Base-by-base conservation (phyloP, 148 eudicot genomes). In the Nepenthes mirabilis region DNA sequence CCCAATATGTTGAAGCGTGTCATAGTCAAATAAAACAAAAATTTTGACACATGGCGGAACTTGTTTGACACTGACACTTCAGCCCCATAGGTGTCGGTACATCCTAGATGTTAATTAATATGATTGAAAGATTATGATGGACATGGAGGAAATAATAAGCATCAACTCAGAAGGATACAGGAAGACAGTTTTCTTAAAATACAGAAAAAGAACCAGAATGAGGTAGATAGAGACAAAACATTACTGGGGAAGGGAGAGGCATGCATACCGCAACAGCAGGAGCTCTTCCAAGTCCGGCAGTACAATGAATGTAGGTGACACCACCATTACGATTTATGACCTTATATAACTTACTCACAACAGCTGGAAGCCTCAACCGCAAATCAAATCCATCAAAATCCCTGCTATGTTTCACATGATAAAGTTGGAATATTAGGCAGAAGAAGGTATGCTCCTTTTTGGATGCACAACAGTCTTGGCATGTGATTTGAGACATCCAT, bases 231-330 rank as follows among this genome's bases (percentile, higher is more conserved):
- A 60, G 52, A 33, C 9, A 40, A 12, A n/a, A 43, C 3, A 43
- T 9, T 23, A 40, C 14, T 47, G 47, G 43, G 45, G 59, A 55
- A n/a, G 57, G 14, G 47, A 58, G 14, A 37, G 4, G 58, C 11
- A 47, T 37, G 58, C 82, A 61, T 84, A 93, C 98, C 55, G 97
- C 99, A 73, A 72, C 75, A 69, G 89, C 95, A 72, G 97, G 96
- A 64, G 99, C 99, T 79, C 99, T 74, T 56, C 99, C 99, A 65
- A 93, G 82, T 65, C 99, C 99, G 69, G 99, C 99, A 12, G 99
- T 93, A 66, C 99, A 93, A 63, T 93, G 99, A 63, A 93, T 82
- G 71, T 93, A 93, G 58, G 96, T 73, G 55, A 88, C 74, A 55
- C 96, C 96, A 50, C 95, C 91, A 63, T 88, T 93, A 59, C 59